These are phyloP conservation scores for Aspergillus sp. DNA, from an alignment of 2,329 filamentous ascomycete species.

Conservation along the genomic window DNA sequence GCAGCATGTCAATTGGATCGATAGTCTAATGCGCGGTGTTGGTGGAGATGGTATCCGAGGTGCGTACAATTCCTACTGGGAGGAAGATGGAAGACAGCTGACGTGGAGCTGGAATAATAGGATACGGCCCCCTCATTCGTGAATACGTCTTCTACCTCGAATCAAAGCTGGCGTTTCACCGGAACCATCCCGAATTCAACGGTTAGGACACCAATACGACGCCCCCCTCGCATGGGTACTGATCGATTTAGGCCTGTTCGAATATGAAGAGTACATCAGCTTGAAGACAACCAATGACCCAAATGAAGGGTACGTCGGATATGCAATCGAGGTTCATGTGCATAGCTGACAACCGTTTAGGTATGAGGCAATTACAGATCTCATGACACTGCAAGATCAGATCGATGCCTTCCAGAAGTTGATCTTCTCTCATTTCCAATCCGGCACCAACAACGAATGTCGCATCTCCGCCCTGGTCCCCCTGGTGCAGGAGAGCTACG, in stretches of 20 bases:
- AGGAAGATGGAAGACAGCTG: background rate
- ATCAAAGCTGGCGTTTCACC: slow-evolving; percentile 93
- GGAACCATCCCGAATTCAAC: slow-evolving; percentile 97
- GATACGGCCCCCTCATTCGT: slow-evolving; percentile 86
- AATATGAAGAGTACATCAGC: slow-evolving; percentile 98
- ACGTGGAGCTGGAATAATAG: slow-evolving; percentile 36
- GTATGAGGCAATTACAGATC: slow-evolving; percentile 90
- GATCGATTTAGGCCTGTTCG: slow-evolving; percentile 67
- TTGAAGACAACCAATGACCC: slow-evolving; percentile 98
- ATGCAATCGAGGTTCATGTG: no score
- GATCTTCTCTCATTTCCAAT: slow-evolving; percentile 94
- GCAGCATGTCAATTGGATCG: slow-evolving; percentile 84
- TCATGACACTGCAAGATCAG: slow-evolving; percentile 96
- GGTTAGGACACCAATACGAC: slow-evolving; percentile 50
- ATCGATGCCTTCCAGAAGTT: slow-evolving; percentile 98
- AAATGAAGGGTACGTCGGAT: slow-evolving; percentile 76
- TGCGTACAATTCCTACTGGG: slow-evolving; percentile 24
- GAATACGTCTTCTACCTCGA: slow-evolving; percentile 97
- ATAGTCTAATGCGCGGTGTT: slow-evolving; percentile 83
- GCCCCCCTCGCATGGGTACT: background rate
- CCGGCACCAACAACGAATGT: slow-evolving; percentile 91
- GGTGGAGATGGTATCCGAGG: slow-evolving; percentile 81
- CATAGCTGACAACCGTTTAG: slow-evolving; percentile 37
- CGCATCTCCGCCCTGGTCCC: slow-evolving; percentile 91
- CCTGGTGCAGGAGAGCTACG: slow-evolving; percentile 95